Evolutionary conservation across 331 rosid species (phyloP), one percentile per base, ranked within the genome.

Genomic region (Prunus yedoensis): DNA sequence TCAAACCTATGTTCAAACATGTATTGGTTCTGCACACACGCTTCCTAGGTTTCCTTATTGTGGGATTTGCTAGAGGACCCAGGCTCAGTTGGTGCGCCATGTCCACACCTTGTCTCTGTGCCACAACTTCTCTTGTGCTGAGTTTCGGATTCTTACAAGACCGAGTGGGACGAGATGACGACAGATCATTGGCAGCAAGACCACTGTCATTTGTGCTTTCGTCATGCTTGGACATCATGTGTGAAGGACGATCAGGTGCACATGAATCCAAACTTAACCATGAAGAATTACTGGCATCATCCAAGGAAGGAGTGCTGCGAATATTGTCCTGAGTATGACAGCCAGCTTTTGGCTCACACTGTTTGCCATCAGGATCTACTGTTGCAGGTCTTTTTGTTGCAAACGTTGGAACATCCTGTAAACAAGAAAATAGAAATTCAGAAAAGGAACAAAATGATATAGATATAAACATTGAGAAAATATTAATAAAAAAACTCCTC

Each of bases 241-340:
- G 60, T 38, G 56, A 71, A 78, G 72, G 80, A 73, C 50, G 74
- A 66, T 83, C 84, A 5, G 85, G 78, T 20, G 83, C 49, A 58
- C 77, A 64, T 49, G 93, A 83, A 80, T 92, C 93, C 75, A 92
- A 81, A 81, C 93, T 88, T 60, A 92, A 72, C 93, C 96, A 89
- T 15, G 91, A 85, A 50, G 84, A 77, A 66, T 68, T 79, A 62
- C 89, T 88, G 43, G 74, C 49, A 76, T 87, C 91, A 49, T 84
- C 84, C 65, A 70, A 73, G 30, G 84, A 71, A 56, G 73, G 80
- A 66, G 77, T 66, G 69, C 57, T 75, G 62, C 61, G 73, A 60
- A 77, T 75, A 78, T 78, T 82, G n/a, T 76, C 82, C 79, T 75
- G 87, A 72, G 83, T 49, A 81, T 28, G 80, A 77, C 82, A 68